phyloP scores from a whole-genome alignment of 352 stramenopile species.

The Nothophytophthora sp. region DNA sequence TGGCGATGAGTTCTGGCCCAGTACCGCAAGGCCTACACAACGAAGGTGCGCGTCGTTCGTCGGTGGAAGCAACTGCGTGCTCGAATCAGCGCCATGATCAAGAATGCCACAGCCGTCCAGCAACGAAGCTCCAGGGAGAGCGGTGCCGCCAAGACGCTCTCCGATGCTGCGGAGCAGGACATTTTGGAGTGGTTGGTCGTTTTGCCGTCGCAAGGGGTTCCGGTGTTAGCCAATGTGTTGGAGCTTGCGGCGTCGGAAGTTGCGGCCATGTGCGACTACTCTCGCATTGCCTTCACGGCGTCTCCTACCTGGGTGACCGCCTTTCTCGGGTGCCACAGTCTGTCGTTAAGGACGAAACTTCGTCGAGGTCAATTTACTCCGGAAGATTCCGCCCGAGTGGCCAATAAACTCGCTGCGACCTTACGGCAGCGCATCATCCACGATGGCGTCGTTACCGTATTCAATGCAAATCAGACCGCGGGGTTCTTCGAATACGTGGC shows the following conservation, averaged over 20 bases:
- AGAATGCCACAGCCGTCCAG: neutral
- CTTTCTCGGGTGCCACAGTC: conserved; percentile 3
- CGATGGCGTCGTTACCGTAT: conserved; percentile 8
- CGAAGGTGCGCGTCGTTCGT: neutral
- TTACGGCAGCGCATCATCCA: conserved; percentile 3
- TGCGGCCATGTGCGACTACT: neutral
- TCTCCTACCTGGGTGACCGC: conserved; percentile 3
- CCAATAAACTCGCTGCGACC: conserved; percentile 2
- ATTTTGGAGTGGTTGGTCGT: conserved; percentile 5
- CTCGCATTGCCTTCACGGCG: neutral
- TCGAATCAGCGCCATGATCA: neutral
- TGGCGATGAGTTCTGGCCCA: conserved; percentile 2
- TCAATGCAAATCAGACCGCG: conserved; percentile 28
- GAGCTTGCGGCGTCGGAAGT: neutral
- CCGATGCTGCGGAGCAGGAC: conserved; percentile 3
- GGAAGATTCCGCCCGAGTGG: neutral
- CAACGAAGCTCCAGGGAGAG: neutral
- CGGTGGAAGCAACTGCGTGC: conserved; percentile 2
- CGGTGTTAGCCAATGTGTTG: conserved; percentile 9
- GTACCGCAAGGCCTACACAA: neutral
- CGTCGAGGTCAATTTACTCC: conserved; percentile 3
- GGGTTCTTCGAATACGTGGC: conserved; percentile 27
- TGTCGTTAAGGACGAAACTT: conserved; percentile 2
- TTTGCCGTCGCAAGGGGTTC: conserved; percentile 4
- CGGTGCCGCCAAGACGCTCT: neutral